Evolutionary conservation across 1,284 basidiomycete species (phyloP), one percentile per base, ranked within the genome.

Genomic region (Melampsora abietis-canadensis): DNA sequence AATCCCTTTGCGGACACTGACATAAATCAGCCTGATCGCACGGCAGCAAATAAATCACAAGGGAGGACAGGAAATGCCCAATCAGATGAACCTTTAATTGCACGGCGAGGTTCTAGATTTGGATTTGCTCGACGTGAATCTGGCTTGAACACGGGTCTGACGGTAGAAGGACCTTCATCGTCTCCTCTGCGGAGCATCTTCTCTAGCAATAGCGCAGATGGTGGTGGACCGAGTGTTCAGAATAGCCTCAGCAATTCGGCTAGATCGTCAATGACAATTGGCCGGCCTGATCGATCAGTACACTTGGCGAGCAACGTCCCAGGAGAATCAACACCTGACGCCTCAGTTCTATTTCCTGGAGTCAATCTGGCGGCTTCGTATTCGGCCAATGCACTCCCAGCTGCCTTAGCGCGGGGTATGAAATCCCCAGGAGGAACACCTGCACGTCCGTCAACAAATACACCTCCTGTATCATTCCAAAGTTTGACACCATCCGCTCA

Each of bases 171-270:
- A 24, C 47, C 63, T 30, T 48, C 70, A 7, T 66, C 63, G 15
- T 73, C 70, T 24, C 70, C 70, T 27, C 70, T 73, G 40, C 70
- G 70, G 51, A 66, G 63, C 46, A 66, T 73, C 30, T 73, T 73
- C 31, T 72, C 68, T 27, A 57, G 61, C 31, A 51, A 69, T 19
- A 69, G 46, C 44, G 30, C 31, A 27, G 68, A 69, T 24, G 24
- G 24, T 3, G 68, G 44, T 27, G 61, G 68, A 31, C 59, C 68
- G 30, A 62, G 44, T 30, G 44, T 14, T n/a, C 27, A 47, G 37
- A 34, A 60, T 61, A 48, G 17, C 21, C 51, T 24, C 54, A 60
- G 37, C 51, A 34, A 37, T 21, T 34, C n/a, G 31, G 30, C 24
- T 31, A 27, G 17, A 51, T 21, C 63, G 7, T 24, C 70, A 2